These are phyloP conservation scores for Sporothrix globosa DNA, from an alignment of 2,329 filamentous ascomycete species.

Conservation along the genomic window DNA sequence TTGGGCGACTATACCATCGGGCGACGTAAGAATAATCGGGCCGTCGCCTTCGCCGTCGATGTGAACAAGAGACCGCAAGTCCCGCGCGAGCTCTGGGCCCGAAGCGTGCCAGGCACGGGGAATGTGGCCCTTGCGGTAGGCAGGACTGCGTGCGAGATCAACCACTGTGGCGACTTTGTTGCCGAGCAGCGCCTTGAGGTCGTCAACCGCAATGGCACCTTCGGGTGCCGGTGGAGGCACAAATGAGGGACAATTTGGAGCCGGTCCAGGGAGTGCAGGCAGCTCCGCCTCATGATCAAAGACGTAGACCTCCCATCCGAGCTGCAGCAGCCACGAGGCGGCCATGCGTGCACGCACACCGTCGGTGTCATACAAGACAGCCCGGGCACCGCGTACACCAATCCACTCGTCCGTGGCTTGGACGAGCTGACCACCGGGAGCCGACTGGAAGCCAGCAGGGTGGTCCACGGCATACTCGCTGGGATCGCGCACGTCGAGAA, in stretches of 20 bases:
- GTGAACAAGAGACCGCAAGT: neutral
- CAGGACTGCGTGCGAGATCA: conserved; percentile 29
- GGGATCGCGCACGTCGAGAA: conserved; percentile 29
- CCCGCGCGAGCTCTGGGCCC: conserved; percentile 22
- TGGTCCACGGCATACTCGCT: conserved; percentile 24
- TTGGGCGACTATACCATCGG: conserved; percentile 22
- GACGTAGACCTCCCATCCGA: conserved; percentile 29
- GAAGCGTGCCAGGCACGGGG: conserved; percentile 29
- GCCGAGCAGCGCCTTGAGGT: neutral
- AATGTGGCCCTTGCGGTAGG: conserved; percentile 28
- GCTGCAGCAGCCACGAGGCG: conserved; percentile 24
- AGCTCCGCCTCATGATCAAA: conserved; percentile 17
- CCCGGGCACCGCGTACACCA: conserved; percentile 22
- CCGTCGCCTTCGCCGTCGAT: neutral
- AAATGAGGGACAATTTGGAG: neutral
- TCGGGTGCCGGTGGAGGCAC: neutral
- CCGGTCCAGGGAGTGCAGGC: neutral
- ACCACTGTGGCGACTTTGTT: neutral
- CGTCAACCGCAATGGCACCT: neutral
- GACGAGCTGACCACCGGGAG: conserved; percentile 29
- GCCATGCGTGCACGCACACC: conserved; percentile 30
- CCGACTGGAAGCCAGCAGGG: conserved; percentile 16
- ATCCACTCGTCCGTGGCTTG: conserved; percentile 31
- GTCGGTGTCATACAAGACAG: conserved; percentile 29
- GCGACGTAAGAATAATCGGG: conserved; percentile 23